Evolutionary conservation across 805 yeast species (phyloP).

Genomic region (Pichia cabralensis): DNA sequence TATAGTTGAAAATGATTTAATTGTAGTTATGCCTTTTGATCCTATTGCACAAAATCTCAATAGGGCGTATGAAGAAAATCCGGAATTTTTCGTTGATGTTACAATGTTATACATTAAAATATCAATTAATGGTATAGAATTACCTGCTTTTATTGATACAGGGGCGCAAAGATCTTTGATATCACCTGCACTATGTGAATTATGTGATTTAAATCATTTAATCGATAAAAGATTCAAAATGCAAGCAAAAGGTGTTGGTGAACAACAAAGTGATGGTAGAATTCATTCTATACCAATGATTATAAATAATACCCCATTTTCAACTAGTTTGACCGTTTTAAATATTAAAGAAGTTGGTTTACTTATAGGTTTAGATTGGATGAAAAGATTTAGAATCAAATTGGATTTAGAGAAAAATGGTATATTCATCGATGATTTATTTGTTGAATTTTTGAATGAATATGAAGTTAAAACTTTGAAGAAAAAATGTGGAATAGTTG

Average conservation of each 20-base stretch:
- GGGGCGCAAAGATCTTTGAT: constrained; percentile 92
- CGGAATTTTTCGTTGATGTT: constrained; percentile 80
- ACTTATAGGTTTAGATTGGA: constrained; percentile 83
- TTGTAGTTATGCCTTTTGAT: constrained; percentile 5
- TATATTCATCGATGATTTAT: constrained; percentile 44
- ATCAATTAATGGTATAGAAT: constrained; percentile 67
- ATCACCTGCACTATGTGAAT: constrained; percentile 66
- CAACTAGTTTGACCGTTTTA: constrained; percentile 62
- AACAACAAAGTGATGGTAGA: constrained; percentile 65
- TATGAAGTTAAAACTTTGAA: constrained; percentile 13
- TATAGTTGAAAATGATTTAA: constrained; percentile 2
- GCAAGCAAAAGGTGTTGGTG: constrained; percentile 86
- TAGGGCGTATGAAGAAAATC: constrained; percentile 76
- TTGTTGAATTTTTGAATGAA: constrained; percentile 11
- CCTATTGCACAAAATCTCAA: constrained; percentile 33
- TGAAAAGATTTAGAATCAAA: constrained; percentile 75
- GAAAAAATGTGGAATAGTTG: constrained; percentile 15
- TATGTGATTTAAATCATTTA: constrained; percentile 56
- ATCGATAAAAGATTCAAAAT: constrained; percentile 77
- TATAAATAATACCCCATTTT: constrained; percentile 54
- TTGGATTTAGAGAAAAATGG: constrained; percentile 63
- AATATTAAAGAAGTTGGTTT: constrained; percentile 60
- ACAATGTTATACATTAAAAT: constrained; percentile 75
- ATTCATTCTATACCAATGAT: constrained; percentile 84
- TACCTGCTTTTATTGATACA: constrained; percentile 91